Evolutionary conservation across 2,329 filamentous ascomycete species (phyloP).

Genomic region (Diaporthe eres): DNA sequence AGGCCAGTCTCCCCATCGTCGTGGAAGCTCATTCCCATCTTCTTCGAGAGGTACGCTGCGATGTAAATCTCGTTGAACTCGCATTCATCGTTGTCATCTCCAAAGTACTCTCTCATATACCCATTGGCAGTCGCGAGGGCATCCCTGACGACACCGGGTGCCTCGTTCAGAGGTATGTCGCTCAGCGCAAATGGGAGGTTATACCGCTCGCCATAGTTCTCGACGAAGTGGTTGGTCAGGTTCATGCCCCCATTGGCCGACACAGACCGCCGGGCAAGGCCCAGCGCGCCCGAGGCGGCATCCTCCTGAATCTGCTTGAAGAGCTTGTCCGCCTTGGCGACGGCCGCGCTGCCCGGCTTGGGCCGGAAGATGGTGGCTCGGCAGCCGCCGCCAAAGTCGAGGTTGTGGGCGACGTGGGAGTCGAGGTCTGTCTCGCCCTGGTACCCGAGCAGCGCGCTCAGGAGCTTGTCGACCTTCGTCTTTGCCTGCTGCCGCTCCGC

Average conservation of each 20-base stretch:
- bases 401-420: neutral
- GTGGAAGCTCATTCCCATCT: conserved; percentile 18
- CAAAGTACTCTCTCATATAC: conserved; percentile 17
- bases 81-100: neutral
- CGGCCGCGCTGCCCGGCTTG: neutral
- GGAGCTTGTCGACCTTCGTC: neutral
- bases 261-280: neutral
- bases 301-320: neutral
- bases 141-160: neutral
- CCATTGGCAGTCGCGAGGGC: neutral
- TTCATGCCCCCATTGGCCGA: neutral
- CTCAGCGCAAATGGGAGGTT: neutral
- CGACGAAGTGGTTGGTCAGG: conserved; percentile 26
- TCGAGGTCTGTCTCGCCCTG: neutral
- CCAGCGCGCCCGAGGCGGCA: neutral
- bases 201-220: conserved; percentile 21
- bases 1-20: conserved; percentile 18
- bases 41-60: conserved; percentile 9
- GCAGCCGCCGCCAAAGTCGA: conserved; percentile 19
- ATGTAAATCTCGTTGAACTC: conserved; percentile 24
- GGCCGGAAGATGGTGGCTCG: neutral
- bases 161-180: neutral
- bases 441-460: neutral
- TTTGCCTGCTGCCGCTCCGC: neutral
- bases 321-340: neutral